phyloP scores from a whole-genome alignment of 2,329 filamentous ascomycete genomes.

The Phaeosphaeria sp. region DNA sequence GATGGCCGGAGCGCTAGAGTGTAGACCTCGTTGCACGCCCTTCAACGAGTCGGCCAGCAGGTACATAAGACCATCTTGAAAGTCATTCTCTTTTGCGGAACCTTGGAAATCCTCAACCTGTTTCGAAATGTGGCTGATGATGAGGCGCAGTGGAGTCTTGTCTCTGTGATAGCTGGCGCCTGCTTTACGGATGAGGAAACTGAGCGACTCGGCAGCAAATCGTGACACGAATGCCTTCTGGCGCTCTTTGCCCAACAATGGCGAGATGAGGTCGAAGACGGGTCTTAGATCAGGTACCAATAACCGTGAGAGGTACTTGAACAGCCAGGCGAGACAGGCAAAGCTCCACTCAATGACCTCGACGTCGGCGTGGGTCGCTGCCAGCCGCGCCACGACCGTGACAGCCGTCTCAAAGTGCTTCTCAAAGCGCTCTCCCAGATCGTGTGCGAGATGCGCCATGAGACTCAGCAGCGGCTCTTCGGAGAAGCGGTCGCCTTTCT shows the following conservation, averaged over 20 bases:
- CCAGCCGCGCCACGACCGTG: constrained; percentile 76
- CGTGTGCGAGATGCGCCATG: constrained; percentile 93
- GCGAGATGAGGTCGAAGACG: constrained; percentile 81
- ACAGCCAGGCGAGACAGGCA: constrained; percentile 89
- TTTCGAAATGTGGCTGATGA: constrained; percentile 74
- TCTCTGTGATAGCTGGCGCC: constrained; percentile 79
- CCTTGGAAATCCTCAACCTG: constrained; percentile 66
- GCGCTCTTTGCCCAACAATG: constrained; percentile 80
- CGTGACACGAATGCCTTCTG: constrained; percentile 87
- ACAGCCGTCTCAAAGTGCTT: constrained; percentile 82
- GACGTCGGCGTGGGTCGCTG: constrained; percentile 76
- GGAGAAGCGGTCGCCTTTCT: constrained; percentile 76
- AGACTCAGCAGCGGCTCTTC: constrained; percentile 87
- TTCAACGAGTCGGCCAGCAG: constrained; percentile 85
- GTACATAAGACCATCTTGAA: constrained; percentile 87
- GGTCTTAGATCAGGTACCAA: constrained; percentile 85
- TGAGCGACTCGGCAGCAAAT: constrained; percentile 93
- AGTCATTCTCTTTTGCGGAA: constrained; percentile 69
- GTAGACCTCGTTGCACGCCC: constrained; percentile 64
- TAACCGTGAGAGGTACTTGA: constrained; percentile 93
- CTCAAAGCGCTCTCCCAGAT: constrained; percentile 86
- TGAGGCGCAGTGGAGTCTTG: constrained; percentile 67
- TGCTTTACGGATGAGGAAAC: constrained; percentile 90
- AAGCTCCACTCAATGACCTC: constrained; percentile 99
- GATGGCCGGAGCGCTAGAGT: constrained; percentile 63